phyloP scores from a whole-genome alignment of 768 basidiomycete genomes.

The Gymnopilus dilepis region DNA sequence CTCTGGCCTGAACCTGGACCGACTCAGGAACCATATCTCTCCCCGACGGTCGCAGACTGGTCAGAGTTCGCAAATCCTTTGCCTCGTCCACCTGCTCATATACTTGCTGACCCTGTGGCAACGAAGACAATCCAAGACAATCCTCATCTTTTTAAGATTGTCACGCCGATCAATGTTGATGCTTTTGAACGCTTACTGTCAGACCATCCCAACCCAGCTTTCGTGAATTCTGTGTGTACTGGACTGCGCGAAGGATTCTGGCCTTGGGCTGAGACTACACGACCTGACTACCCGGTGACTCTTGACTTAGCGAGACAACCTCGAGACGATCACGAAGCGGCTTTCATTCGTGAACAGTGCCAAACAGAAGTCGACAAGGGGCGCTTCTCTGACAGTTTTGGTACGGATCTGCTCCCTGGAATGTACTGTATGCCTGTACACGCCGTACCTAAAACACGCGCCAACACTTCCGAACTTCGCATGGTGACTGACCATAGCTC shows the following conservation, averaged over 20 bases:
- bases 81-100: constrained; percentile 17
- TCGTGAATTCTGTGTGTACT: constrained; percentile 36
- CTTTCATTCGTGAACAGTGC: constrained; percentile 31
- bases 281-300: constrained; percentile 22
- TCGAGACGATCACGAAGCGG: constrained; percentile 11
- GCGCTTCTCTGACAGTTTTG: constrained; percentile 35
- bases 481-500: constrained; percentile 38
- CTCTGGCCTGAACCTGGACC: too few relatives aligned
- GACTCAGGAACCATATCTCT: neutral
- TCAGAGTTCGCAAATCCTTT: constrained; percentile 18
- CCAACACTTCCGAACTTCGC: constrained; percentile 27
- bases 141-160: constrained; percentile 39
- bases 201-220: constrained; percentile 46
- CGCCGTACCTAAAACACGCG: constrained; percentile 34
- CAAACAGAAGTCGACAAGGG: constrained; percentile 25
- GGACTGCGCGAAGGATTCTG: constrained; percentile 46
- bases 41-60: constrained; percentile 22
- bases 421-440: constrained; percentile 36
- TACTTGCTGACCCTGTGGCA: constrained; percentile 20
- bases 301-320: constrained; percentile 23
- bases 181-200: constrained; percentile 17
- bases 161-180: constrained; percentile 31
- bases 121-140: constrained; percentile 28
- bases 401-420: constrained; percentile 38
- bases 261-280: constrained; percentile 41